These are phyloP conservation scores for Omphalea diandra DNA, from an alignment of 441 rosid species.

Conservation along the genomic window DNA sequence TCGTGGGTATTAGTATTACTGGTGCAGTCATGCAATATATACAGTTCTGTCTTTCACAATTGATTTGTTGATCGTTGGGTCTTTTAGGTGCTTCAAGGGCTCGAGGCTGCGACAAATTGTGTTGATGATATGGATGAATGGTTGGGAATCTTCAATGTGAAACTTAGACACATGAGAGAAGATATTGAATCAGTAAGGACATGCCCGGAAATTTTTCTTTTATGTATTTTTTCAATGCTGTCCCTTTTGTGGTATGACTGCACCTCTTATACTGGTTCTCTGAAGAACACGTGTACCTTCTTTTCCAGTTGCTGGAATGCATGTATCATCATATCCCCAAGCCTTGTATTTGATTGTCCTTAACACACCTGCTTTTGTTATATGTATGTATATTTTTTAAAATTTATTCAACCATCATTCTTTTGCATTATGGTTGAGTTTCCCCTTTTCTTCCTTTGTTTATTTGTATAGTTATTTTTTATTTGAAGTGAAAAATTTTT, in stretches of 20 bases:
- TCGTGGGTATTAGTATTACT: neutral
- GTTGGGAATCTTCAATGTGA: conserved; percentile 95
- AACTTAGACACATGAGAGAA: conserved; percentile 99
- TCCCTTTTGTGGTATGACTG: conserved; percentile 8
- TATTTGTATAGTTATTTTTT: neutral
- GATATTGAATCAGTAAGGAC: conserved; percentile 89
- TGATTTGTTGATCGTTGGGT: conserved; percentile 26
- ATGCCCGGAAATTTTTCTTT: conserved; percentile 10
- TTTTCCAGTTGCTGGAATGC: neutral
- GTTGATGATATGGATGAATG: conserved; percentile 99
- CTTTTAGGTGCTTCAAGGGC: conserved; percentile 89
- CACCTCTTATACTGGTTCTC: neutral
- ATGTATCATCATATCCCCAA: neutral
- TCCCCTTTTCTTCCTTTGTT: neutral
- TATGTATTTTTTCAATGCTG: conserved; percentile 13
- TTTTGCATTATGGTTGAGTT: neutral
- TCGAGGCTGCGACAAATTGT: conserved; percentile 89
- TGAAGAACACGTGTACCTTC: neutral
- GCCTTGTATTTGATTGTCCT: too few species aligned
- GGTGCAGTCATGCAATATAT: neutral
- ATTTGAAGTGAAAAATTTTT: neutral
- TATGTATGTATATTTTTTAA: neutral
- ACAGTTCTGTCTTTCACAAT: conserved; percentile 6
- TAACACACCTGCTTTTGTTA: neutral
- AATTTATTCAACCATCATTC: neutral